These are phyloP conservation scores for Misopates orontium DNA, from an alignment of 257 asterid species.

Conservation along the genomic window DNA sequence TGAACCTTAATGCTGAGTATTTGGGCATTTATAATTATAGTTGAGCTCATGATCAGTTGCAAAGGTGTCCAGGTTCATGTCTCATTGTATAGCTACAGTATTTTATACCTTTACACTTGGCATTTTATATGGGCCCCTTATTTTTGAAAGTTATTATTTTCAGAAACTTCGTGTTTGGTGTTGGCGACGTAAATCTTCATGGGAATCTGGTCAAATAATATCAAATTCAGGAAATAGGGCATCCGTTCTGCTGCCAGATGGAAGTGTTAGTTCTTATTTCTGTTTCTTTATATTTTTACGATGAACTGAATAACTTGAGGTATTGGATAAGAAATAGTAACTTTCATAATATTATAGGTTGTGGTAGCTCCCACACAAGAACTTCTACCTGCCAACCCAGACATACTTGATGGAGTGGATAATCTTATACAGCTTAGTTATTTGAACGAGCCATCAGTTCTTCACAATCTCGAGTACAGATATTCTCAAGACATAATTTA, in stretches of 20 bases:
- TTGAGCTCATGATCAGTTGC: slow-evolving; percentile 11
- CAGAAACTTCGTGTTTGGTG: slow-evolving; percentile 88
- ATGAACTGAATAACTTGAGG: slow-evolving; percentile 11
- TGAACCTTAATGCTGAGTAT: background rate
- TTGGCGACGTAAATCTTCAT: slow-evolving; percentile 48
- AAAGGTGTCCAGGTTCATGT: background rate
- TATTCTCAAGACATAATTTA: slow-evolving; percentile 64
- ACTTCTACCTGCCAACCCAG: slow-evolving; percentile 93
- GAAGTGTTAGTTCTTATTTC: slow-evolving; percentile 59
- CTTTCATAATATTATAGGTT: slow-evolving; percentile 45
- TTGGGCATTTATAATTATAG: slow-evolving; percentile 4
- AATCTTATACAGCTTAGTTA: slow-evolving; percentile 85
- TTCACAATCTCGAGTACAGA: slow-evolving; percentile 81
- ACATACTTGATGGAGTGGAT: slow-evolving; percentile 82
- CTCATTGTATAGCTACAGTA: slow-evolving; percentile 16
- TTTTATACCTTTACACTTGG: background rate
- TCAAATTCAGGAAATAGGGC: slow-evolving; percentile 78
- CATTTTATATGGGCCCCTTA: slow-evolving; percentile 21
- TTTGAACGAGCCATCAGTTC: slow-evolving; percentile 93
- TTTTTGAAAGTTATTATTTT: slow-evolving; percentile 26
- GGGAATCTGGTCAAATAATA: slow-evolving; percentile 75
- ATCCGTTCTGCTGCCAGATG: slow-evolving; percentile 58
- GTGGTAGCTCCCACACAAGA: slow-evolving; percentile 59
- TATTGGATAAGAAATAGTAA: slow-evolving; percentile 12
- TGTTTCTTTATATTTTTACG: slow-evolving; percentile 16